Conservation (phyloP, 768 basidiomycete genomes). For the Epithele typhae region DNA sequence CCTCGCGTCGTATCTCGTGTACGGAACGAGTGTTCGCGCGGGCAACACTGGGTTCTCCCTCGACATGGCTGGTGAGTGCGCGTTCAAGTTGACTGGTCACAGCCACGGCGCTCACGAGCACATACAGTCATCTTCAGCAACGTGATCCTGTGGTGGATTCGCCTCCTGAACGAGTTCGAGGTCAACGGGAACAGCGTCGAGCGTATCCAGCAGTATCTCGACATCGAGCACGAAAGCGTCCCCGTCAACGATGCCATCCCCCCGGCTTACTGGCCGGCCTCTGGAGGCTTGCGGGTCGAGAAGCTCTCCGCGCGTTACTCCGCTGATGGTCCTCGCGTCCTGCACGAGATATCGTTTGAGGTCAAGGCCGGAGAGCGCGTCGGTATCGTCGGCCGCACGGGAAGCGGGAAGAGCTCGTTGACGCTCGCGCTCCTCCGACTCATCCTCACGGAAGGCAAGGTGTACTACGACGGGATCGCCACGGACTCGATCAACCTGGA, state of each 20-base stretch:
- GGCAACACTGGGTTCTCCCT: slow-evolving; percentile 37
- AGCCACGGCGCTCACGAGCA: not conserved
- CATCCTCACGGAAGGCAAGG: slow-evolving; percentile 48
- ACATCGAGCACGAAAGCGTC: slow-evolving; percentile 47
- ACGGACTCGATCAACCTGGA: slow-evolving; percentile 48
- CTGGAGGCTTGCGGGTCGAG: slow-evolving; percentile 44
- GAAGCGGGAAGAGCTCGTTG: slow-evolving; percentile 50
- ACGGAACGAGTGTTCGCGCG: slow-evolving; percentile 35
- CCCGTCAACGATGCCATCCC: slow-evolving; percentile 37
- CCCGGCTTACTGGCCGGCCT: slow-evolving; percentile 59
- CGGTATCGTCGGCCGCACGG: slow-evolving; percentile 56
- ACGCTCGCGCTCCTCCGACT: slow-evolving; percentile 51
- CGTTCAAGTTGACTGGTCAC: too few species aligned
- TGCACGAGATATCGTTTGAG: slow-evolving; percentile 47
- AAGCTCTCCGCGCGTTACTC: slow-evolving; percentile 46
- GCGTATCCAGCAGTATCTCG: slow-evolving; percentile 48
- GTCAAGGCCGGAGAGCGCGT: slow-evolving; percentile 55
- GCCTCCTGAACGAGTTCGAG: slow-evolving; percentile 42
- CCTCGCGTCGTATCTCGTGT: slow-evolving; percentile 51
- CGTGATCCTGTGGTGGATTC: slow-evolving; percentile 52
- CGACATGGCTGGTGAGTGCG: slow-evolving; percentile 42
- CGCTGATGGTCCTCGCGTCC: slow-evolving; percentile 47
- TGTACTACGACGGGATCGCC: slow-evolving; percentile 49
- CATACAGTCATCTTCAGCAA: slow-evolving; percentile 48
- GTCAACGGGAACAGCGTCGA: slow-evolving; percentile 37